Base-by-base conservation (phyloP, 371 early-diverging fungal genomes). In the Saksenaea vasiformis region DNA sequence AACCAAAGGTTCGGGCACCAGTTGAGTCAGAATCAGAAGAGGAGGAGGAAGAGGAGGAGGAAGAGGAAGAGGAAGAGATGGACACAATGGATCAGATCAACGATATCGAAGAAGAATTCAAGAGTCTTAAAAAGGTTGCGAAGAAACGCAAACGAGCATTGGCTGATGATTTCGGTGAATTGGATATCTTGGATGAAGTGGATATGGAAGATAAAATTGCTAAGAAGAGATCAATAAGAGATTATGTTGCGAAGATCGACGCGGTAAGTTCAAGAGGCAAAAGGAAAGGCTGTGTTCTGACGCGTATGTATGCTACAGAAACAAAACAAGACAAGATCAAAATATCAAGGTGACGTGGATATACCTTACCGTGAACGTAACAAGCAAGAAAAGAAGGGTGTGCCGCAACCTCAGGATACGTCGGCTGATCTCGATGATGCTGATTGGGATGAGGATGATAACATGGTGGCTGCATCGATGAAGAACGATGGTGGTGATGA, bases 121-220 rank as follows among this genome's bases (percentile, higher is more conserved):
- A 78, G 70, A 80, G 75, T 65, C 66, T 79, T 37, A 80, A 76
- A 53, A 75, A 76, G 43, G 26, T 37, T 1, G 53, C 55, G 43
- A 80, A 84, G 53, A 78, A 79, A 57, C 82, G 85, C 64, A 82
- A 85, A 57, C 74, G 82, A 39, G 64, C 76, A 44, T 65, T 69
- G 38, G 85, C 74, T 54, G 86, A 84, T 54, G 93, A 95, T 71
- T 90, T 93, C 77, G 93, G 91, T 43, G 95, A 95, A 73, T 70
- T 85, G 70, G 86, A 86, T 51, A 82, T 86, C 31, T 66, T 93
- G 64, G 88, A 90, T 67, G 91, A 89, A 56, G 81, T 86, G 11
- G 95, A 95, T 67, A 72, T 89, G 66, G 89, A 90, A 65, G 95
- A 95, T 66, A 94, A 95, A 79, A 65, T 80, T 22, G 80, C 80